These are phyloP conservation scores for Quercus berberidifolia DNA, from an alignment of 306 rosid species.

Conservation along the genomic window DNA sequence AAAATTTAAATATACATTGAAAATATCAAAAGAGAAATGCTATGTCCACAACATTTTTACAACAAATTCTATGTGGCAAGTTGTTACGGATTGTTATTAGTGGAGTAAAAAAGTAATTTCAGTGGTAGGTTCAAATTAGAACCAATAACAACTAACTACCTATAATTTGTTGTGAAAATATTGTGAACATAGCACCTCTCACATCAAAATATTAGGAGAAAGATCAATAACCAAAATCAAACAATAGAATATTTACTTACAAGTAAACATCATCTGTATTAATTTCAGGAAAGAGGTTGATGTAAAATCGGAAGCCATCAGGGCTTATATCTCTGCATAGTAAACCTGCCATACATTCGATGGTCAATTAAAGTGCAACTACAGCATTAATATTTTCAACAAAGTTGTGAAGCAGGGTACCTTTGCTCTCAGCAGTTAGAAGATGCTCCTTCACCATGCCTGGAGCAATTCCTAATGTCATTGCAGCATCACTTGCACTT, in stretches of 20 bases:
- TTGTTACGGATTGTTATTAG: too few species aligned
- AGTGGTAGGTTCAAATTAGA: too few species aligned
- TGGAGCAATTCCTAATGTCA: constrained; percentile 85
- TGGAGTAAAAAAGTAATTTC: too few species aligned
- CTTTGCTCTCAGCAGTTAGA: constrained; percentile 87
- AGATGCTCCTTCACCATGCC: constrained; percentile 99
- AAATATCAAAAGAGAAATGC: too few species aligned
- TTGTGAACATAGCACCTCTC: too few species aligned
- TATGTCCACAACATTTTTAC: too few species aligned
- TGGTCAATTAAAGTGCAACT: constrained; percentile 12
- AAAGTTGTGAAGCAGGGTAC: constrained; percentile 30
- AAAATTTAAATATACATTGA: not conserved
- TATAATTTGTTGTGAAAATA: too few species aligned
- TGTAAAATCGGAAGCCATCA: constrained; percentile 84
- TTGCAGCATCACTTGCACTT: constrained; percentile 97
- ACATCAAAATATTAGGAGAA: not conserved
- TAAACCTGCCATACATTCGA: constrained; percentile 57
- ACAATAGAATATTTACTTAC: constrained; percentile 54
- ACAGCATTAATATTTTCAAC: not conserved
- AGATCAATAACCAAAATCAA: not conserved
- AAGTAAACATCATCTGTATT: constrained; percentile 47
- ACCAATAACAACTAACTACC: too few species aligned
- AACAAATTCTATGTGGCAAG: too few species aligned
- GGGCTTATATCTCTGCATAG: constrained; percentile 94
- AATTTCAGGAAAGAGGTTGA: constrained; percentile 70